Evolutionary conservation across 148 eudicot genomes (phyloP), one percentile per base, ranked within the genome.

Genomic region (Dianthus caryophyllus): DNA sequence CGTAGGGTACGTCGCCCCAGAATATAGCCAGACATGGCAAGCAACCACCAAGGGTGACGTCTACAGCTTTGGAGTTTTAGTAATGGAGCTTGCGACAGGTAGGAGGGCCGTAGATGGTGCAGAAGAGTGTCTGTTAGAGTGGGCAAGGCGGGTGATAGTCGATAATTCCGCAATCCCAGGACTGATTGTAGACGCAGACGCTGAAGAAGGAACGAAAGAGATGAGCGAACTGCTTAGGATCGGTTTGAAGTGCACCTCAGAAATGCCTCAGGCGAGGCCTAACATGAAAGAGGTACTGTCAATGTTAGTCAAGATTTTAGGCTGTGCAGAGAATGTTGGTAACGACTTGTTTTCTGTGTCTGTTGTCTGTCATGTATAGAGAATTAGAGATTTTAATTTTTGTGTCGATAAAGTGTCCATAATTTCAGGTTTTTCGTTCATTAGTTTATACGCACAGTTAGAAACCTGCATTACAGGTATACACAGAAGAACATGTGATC

Each of bases 1-100:
- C 0, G 81, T 93, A 3, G 98, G 98, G 7, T 94, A 94, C 47
- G 93, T 94, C 12, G 98, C 98, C 7, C 98, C 98, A 0, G 98
- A 94, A 57, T 94, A 94, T 48, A 76, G 98, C 14, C 98, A 94
- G 67, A 88, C 96, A 18, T 87, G 96, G 97, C 87, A 90, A 49
- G 98, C 98, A 43, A 94, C 98, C 1, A 94, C 98, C 9, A 94
- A 94, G 60, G 98, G 98, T 0, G 98, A 94, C 61, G 98, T 94
- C 10, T 94, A 94, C 56, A 94, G 98, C 84, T 94, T 78, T 21
- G 98, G 98, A 11, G 97, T 94, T 36, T 66, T 94, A 41, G 78
- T 76, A 12, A 90, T 94, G 98, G 98, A 94, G 78, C 82, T 94
- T 9, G 92, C 98, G 1, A 94, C 97, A 0, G 96, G 86, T 46